Base-by-base conservation (phyloP, 208 protist species). In the Angomonas ambiguus region DNA sequence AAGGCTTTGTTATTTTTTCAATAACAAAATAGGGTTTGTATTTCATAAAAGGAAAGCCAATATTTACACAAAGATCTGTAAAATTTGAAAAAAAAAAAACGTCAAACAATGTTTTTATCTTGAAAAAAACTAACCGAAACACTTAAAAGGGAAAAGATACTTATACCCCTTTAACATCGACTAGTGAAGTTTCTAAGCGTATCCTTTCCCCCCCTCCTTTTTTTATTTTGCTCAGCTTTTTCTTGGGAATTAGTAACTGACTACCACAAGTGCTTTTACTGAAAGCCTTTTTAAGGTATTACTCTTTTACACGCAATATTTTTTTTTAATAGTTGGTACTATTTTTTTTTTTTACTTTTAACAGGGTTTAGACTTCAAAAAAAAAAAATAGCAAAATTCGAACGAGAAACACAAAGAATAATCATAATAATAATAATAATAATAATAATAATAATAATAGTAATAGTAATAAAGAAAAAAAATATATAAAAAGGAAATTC, bases 241-340 rank as follows among this genome's bases (percentile, higher is more conserved):
- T n/a, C n/a, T n/a, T n/a, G n/a, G n/a, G n/a, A n/a, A n/a, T n/a
- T n/a, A n/a, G n/a, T n/a, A n/a, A n/a, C n/a, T n/a, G n/a, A n/a
- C n/a, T n/a, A n/a, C n/a, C n/a, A n/a, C n/a, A n/a, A n/a, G n/a
- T n/a, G n/a, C n/a, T n/a, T n/a, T n/a, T n/a, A n/a, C n/a, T n/a
- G n/a, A n/a, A n/a, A n/a, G n/a, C n/a, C n/a, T n/a, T n/a, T n/a
- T 77, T 84, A 38, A 34, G 35, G 2, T 80, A 80, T 64, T 18
- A 28, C 22, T 24, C 42, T 38, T 59, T 57, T 13, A 31, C 31
- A 30, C 20, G 66, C 8, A 24, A 58, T 33, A 58, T 67, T 18
- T 55, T 61, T 38, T 24, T 75, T 58, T 67, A 65, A n/a, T n/a
- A n/a, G n/a, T n/a, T n/a, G n/a, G n/a, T n/a, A n/a, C n/a, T n/a